A percentile compares a stretch with the other conserved stretches of the same genome.
phyloP scores from a whole-genome alignment of 139 green algal genomes.

The Micromonas pusilla region DNA sequence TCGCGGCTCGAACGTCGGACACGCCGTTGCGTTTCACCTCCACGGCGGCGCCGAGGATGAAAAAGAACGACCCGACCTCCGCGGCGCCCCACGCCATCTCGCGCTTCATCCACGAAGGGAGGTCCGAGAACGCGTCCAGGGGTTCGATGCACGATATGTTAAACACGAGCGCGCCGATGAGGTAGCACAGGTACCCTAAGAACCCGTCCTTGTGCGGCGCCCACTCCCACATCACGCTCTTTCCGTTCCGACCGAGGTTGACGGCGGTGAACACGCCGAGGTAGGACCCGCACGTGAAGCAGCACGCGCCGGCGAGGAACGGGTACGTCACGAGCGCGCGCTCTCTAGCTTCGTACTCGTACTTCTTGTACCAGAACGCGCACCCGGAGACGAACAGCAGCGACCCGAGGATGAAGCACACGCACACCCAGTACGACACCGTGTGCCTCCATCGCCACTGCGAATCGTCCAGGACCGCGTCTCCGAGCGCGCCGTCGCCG shows the following conservation, averaged over 20 bases:
- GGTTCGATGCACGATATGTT: background rate
- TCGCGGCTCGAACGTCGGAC: background rate
- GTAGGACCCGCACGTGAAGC: background rate
- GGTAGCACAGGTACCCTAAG: background rate
- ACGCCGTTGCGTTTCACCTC: background rate
- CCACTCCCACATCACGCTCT: background rate
- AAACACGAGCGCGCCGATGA: background rate
- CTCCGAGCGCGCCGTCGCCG: no score
- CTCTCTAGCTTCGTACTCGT: background rate
- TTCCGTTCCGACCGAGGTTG: background rate
- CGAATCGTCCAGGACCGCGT: background rate
- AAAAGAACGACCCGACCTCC: background rate
- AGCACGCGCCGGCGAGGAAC: background rate
- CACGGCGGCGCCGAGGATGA: background rate
- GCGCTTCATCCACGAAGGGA: background rate
- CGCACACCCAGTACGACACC: background rate
- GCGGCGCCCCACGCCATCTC: background rate
- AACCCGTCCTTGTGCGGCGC: background rate
- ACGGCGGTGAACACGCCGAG: background rate
- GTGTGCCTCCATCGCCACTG: background rate
- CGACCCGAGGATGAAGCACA: background rate
- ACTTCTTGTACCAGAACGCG: background rate
- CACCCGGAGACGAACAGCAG: background rate
- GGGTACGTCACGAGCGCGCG: background rate
- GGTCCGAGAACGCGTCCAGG: background rate